Evolutionary conservation across 2,329 filamentous ascomycete genomes (phyloP), one percentile per base, ranked within the genome.

Genomic region (Pseudogymnoascus sp.): DNA sequence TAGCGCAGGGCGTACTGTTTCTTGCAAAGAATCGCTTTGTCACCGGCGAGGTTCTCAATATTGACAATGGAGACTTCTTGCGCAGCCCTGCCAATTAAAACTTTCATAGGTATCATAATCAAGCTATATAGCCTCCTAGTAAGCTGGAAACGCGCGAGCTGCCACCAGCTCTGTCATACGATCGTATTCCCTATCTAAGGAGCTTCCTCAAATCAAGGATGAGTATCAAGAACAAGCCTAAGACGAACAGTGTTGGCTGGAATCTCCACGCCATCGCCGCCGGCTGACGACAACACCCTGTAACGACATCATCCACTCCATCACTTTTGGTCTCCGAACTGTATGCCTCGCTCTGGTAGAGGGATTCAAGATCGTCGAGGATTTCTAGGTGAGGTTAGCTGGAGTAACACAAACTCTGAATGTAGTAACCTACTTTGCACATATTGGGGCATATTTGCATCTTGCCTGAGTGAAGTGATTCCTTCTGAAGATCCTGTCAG

Each of bases 1-100:
- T 86, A 78, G 83, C 81, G 0, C 78, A 78, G 43, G 81, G 81
- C 0, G 77, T 86, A 2, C 71, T 87, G 26, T 86, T 82, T 65
- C 75, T 78, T 16, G 80, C 78, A 7, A 71, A 73, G 8, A 77
- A 77, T 60, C 75, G 76, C 68, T 77, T 77, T 61, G 62, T 78
- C 59, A 76, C 75, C 59, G 75, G 76, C 0, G 72, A 76, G 66
- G 76, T 72, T 1, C 66, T 77, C 35, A 75, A 78, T 1, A 79
- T 85, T 4, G 82, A 85, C 70, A 82, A 83, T 5, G 82, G 82
- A 1, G 53, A 50, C 2, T 50, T 10, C 43, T 50, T 50, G 43
- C 6, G 24, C 43, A 50, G 28, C 6, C 43, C 24, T 26, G 43
- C 8, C n/a, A 8, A n/a, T n/a, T 50, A 50, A 5, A 50, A n/a